phyloP scores from a whole-genome alignment of 2,329 filamentous ascomycete genomes.

The Sclerotinia spermophila region DNA sequence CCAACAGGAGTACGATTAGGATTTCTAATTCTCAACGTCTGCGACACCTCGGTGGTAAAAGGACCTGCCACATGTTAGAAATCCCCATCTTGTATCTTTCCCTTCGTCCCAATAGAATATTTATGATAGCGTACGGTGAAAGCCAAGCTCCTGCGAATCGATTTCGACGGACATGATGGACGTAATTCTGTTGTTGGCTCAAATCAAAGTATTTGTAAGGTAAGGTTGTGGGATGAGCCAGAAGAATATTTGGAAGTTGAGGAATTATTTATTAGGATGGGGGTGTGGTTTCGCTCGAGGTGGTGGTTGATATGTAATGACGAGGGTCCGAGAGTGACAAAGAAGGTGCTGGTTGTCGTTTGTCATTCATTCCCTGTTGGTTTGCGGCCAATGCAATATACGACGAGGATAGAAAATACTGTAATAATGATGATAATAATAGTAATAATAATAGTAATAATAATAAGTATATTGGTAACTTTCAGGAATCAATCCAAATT shows the following conservation, averaged over 20 bases:
- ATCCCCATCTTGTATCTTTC: slow-evolving; percentile 16
- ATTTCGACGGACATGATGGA: slow-evolving; percentile 89
- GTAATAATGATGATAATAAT: no score
- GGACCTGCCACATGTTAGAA: slow-evolving; percentile 48
- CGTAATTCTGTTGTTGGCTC: slow-evolving; percentile 10
- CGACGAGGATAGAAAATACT: no score
- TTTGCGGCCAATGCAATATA: background rate
- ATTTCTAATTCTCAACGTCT: slow-evolving; percentile 63
- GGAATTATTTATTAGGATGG: slow-evolving; percentile 11
- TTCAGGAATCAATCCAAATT: background rate
- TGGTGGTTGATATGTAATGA: slow-evolving; percentile 7
- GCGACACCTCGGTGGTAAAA: slow-evolving; percentile 63
- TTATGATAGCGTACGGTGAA: slow-evolving; percentile 67
- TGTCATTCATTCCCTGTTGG: background rate
- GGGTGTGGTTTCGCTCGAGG: background rate
- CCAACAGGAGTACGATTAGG: slow-evolving; percentile 59
- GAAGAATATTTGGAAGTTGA: background rate
- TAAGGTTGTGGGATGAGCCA: background rate
- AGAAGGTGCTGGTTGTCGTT: background rate
- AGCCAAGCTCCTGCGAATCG: slow-evolving; percentile 85
- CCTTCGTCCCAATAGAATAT: background rate
- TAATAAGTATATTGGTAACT: background rate
- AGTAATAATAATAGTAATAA: no score
- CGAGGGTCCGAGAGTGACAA: slow-evolving; percentile 14
- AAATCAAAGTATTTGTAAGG: background rate